phyloP scores from a whole-genome alignment of 2,329 filamentous ascomycete genomes.

The Biscogniauxia mediterranea region DNA sequence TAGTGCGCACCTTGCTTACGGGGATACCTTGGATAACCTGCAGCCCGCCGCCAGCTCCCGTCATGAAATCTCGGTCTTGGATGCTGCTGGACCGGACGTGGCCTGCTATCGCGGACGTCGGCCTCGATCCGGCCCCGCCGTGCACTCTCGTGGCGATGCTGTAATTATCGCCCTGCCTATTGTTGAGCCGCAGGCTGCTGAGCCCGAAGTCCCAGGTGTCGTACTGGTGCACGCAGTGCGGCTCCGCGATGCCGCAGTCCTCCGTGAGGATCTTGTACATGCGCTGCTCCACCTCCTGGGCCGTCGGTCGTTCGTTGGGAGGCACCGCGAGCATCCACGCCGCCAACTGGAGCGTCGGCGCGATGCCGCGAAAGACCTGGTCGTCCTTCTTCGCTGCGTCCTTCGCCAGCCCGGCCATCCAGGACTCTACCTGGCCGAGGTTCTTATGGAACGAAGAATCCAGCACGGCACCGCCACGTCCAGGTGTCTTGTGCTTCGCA shows the following conservation, averaged over 20 bases:
- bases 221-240: slow-evolving; percentile 55
- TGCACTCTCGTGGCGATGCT: slow-evolving; percentile 31
- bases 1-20: slow-evolving; percentile 36
- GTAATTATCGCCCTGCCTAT: slow-evolving; percentile 28
- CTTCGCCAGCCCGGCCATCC: slow-evolving; percentile 62
- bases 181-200: slow-evolving; percentile 32
- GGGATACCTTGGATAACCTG: slow-evolving; percentile 31
- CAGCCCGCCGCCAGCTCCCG: slow-evolving; percentile 21
- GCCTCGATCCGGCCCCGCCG: slow-evolving; percentile 25
- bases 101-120: slow-evolving; percentile 16
- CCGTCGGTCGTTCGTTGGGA: slow-evolving; percentile 52
- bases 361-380: slow-evolving; percentile 49
- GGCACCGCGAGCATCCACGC: slow-evolving; percentile 53
- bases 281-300: slow-evolving; percentile 50
- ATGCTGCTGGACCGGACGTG: slow-evolving; percentile 28
- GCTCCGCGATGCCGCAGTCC: slow-evolving; percentile 45
- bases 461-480: slow-evolving; percentile 58
- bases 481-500: slow-evolving; percentile 59
- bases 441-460: slow-evolving; percentile 75
- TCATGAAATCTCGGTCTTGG: slow-evolving; percentile 18
- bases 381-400: slow-evolving; percentile 54
- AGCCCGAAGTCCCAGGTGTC: slow-evolving; percentile 32
- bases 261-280: slow-evolving; percentile 53
- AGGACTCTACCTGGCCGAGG: slow-evolving; percentile 63
- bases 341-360: slow-evolving; percentile 51